Percentiles rank a stretch among this genome's conserved stretches.
Conservation (phyloP, 192 early-diverging fungal genomes). For the Coemansia sp. region DNA sequence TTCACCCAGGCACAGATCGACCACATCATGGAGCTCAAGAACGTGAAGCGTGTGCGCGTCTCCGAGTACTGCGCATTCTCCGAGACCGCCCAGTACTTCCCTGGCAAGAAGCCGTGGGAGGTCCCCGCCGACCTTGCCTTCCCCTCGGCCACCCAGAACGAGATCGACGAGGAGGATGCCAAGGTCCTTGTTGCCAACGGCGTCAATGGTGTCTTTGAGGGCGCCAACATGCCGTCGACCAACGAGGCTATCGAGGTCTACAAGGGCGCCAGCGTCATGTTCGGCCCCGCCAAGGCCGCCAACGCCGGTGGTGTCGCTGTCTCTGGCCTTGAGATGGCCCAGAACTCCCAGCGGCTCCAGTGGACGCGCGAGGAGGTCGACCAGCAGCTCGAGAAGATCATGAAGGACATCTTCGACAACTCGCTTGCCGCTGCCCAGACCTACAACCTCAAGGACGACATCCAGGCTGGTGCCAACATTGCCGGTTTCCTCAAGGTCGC, state of each 20-base stretch:
- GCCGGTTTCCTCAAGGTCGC: constrained; percentile 61
- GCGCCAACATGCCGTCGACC: constrained; percentile 60
- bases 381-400: constrained; percentile 54
- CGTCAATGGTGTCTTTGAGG: constrained; percentile 55
- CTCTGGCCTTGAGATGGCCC: constrained; percentile 60
- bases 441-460: constrained; percentile 54
- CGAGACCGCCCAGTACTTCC: constrained; percentile 53
- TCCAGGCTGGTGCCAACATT: constrained; percentile 61
- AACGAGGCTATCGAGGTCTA: constrained; percentile 58
- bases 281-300: constrained; percentile 59
- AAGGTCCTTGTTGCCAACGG: constrained; percentile 55
- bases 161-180: constrained; percentile 58
- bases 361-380: constrained; percentile 59
- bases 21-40: constrained; percentile 58
- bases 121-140: constrained; percentile 55
- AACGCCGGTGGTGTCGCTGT: constrained; percentile 60
- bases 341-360: constrained; percentile 59
- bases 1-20: constrained; percentile 56
- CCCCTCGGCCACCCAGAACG: constrained; percentile 60
- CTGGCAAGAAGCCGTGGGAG: constrained; percentile 58
- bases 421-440: constrained; percentile 49
- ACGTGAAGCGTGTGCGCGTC: constrained; percentile 54
- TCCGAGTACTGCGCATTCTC: constrained; percentile 55
- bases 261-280: constrained; percentile 52
- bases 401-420: constrained; percentile 60